Evolutionary conservation across 768 basidiomycete species (phyloP).

Genomic region (Trametes villosa): DNA sequence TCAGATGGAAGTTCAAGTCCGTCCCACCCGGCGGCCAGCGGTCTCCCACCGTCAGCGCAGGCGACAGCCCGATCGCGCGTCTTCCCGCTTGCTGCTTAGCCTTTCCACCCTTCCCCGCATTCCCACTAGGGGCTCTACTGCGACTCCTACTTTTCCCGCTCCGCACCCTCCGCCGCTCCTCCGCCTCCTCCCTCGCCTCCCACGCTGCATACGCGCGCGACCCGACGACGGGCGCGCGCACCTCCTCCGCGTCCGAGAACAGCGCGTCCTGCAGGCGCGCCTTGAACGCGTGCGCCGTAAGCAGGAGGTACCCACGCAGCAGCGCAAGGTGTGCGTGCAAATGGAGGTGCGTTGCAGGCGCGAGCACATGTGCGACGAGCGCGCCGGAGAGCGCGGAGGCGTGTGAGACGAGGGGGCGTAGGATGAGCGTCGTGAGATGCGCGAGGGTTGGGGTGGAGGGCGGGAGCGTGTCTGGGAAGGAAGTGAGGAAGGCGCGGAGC

Average conservation of each 20-base stretch:
- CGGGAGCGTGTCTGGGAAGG: conserved; percentile 65
- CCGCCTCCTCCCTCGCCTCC: conserved; percentile 14
- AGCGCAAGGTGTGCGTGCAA: conserved; percentile 69
- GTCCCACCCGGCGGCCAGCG: conserved; percentile 89
- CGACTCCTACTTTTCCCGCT: conserved; percentile 2
- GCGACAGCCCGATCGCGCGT: conserved; percentile 69
- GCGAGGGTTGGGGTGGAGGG: conserved; percentile 64
- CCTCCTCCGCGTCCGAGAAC: conserved; percentile 74
- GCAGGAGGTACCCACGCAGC: conserved; percentile 74
- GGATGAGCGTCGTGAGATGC: conserved; percentile 64
- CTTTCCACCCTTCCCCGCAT: too few species aligned
- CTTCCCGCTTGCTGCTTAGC: conserved; percentile 41
- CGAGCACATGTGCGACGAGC: conserved; percentile 69
- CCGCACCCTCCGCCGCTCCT: background rate
- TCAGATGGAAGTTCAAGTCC: conserved; percentile 80
- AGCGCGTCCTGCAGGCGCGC: conserved; percentile 69
- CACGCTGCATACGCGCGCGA: conserved; percentile 16
- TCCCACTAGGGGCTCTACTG: background rate
- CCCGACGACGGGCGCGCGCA: conserved; percentile 14
- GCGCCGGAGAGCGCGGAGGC: conserved; percentile 67
- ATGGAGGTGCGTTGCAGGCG: conserved; percentile 64
- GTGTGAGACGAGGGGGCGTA: conserved; percentile 63
- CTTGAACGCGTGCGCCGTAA: conserved; percentile 76
- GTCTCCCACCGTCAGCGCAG: conserved; percentile 70
- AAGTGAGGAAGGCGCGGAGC: conserved; percentile 53